These are phyloP conservation scores for Aspergillus sp. DNA, from an alignment of 2,329 filamentous ascomycete species.

Conservation along the genomic window DNA sequence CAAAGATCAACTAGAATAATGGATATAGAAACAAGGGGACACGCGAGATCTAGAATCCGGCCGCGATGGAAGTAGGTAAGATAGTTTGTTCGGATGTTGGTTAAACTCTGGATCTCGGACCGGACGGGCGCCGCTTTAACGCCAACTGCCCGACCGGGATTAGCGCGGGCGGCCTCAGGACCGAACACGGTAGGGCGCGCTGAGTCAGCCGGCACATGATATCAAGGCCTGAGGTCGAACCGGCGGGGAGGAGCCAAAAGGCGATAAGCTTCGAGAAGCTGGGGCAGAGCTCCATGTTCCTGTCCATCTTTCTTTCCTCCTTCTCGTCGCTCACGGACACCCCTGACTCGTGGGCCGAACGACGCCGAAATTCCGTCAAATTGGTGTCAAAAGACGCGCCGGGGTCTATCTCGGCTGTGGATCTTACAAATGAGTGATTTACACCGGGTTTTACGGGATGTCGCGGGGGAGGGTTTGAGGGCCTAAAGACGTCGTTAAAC, in stretches of 20 bases:
- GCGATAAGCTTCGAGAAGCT: slow-evolving; percentile 32
- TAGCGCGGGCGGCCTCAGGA: not conserved
- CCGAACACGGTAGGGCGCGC: not conserved
- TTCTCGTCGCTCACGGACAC: not conserved
- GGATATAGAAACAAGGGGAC: too few relatives aligned
- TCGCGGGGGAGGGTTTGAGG: not conserved
- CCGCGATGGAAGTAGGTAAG: too few relatives aligned
- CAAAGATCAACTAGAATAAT: too few relatives aligned
- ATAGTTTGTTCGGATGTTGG: not conserved
- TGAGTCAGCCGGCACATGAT: slow-evolving; percentile 26
- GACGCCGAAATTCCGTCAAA: not conserved
- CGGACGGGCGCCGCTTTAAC: not conserved
- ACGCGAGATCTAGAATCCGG: too few relatives aligned
- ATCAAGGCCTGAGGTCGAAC: slow-evolving; percentile 18
- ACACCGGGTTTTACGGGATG: not conserved
- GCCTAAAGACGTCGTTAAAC: not conserved
- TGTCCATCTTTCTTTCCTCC: not conserved
- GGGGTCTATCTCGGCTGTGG: not conserved
- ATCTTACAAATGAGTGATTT: not conserved
- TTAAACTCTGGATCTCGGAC: not conserved
- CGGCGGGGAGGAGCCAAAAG: slow-evolving; percentile 30
- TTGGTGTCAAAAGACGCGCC: not conserved
- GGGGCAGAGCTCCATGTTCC: slow-evolving; percentile 5
- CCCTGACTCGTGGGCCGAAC: not conserved
- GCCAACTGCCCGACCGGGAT: not conserved